A percentile compares a stretch with the other conserved stretches of the same genome.
Evolutionary conservation across 2,329 filamentous ascomycete genomes (phyloP).

Genomic region (Calonectria naviculata): DNA sequence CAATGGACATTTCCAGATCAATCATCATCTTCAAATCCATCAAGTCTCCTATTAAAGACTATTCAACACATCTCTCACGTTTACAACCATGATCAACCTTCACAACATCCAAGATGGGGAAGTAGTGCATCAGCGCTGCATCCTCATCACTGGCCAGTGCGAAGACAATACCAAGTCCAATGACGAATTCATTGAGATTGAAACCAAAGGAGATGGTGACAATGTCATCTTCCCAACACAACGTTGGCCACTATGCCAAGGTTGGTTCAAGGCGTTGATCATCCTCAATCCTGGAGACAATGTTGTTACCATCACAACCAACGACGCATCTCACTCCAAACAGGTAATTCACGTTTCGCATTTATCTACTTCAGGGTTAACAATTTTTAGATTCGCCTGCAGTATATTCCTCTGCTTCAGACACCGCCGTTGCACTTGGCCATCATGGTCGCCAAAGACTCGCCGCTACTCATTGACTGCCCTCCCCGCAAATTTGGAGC

Average conservation of each 20-base stretch:
- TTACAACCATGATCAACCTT: conserved; percentile 19
- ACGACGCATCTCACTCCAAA: background rate
- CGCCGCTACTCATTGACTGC: conserved; percentile 75
- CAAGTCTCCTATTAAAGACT: no score
- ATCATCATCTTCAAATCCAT: no score
- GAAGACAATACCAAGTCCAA: background rate
- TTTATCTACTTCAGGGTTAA: background rate
- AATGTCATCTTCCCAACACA: conserved; percentile 23
- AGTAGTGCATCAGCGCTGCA: conserved; percentile 27
- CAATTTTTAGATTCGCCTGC: background rate
- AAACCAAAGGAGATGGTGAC: conserved; percentile 7
- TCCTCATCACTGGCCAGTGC: conserved; percentile 28
- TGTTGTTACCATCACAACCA: background rate
- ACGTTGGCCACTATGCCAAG: conserved; percentile 28
- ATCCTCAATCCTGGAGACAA: conserved; percentile 28
- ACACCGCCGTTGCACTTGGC: conserved; percentile 77
- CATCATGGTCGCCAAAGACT: conserved; percentile 77
- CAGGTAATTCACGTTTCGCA: background rate
- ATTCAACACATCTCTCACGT: background rate
- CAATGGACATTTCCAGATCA: background rate
- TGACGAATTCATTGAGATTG: conserved; percentile 11
- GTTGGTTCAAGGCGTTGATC: conserved; percentile 28
- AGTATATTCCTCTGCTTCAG: conserved; percentile 66
- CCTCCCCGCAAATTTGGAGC: conserved; percentile 68
- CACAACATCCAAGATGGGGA: conserved; percentile 31